Base-by-base conservation (phyloP, 169 alveolate species). In the Eimeria sp. region DNA sequence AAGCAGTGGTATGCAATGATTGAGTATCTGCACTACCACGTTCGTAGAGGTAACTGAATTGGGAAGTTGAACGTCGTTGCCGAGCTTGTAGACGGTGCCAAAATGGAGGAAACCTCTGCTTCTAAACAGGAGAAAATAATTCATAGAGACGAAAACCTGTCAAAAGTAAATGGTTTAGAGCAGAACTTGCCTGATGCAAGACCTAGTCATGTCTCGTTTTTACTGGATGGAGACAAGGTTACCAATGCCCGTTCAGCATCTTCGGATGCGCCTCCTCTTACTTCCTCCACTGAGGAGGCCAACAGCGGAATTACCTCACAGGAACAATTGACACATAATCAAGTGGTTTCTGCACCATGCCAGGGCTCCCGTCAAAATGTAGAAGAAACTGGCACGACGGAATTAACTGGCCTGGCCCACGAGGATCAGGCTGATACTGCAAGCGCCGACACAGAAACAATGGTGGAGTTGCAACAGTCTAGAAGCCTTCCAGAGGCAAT, bases 401-500 rank as follows among this genome's bases (percentile, higher is more conserved):
- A 27, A 27, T 27, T 34, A 27, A 0, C 89, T 25, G 40, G 5
- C 22, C 73, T 47, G 45, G 30, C 10, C 18, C 51, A 82, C 7
- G 73, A 82, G 73, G 89, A 49, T 4, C n/a, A 49, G 27, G 20
- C 49, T 6, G 70, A 27, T 49, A 11, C 25, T 27, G 70, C 57
- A n/a, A 27, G 27, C n/a, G 49, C 4, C 13, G 72, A 54, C 43
- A 51, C 65, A n/a, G 89, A 34, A 7, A 3, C 72, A 27, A 14
- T 82, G 72, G 73, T 45, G 89, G 73, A 20, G 73, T 47, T 61
- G 43, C 75, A 84, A 10, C 75, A 84, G 20, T 27, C 75, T 10
- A 13, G 63, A 54, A 70, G 92, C 78, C 75, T 84, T 84, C 49
- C 75, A 34, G 92, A 84, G 40, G 92, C 92, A n/a, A 84, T 84